These are phyloP conservation scores for Asterophora lycoperdoides DNA, from an alignment of 768 basidiomycete species.

Conservation along the genomic window DNA sequence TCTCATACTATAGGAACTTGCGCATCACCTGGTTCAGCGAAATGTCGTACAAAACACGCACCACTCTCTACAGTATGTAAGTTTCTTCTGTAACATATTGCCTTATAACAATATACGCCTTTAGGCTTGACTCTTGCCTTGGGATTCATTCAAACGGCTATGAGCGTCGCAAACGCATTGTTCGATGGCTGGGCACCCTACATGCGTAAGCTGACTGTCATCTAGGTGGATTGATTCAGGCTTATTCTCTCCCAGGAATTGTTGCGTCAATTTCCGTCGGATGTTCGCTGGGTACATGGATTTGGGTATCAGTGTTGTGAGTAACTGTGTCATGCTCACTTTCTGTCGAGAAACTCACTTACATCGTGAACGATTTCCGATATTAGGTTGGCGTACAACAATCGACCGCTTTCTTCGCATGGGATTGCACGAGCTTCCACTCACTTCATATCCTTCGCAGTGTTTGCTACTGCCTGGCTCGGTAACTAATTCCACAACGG, in stretches of 20 bases:
- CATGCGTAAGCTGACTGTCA: not conserved
- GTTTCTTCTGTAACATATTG: too few relatives aligned
- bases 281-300: constrained; percentile 1
- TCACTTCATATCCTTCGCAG: constrained; percentile 14
- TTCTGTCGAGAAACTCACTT: not conserved
- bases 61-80: too few relatives aligned
- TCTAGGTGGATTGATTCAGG: not conserved
- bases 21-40: too few relatives aligned
- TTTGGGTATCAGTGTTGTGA: constrained; percentile 7
- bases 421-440: constrained; percentile 9
- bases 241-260: not conserved
- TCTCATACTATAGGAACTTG: too few relatives aligned
- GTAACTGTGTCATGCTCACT: not conserved
- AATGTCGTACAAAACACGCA: too few relatives aligned
- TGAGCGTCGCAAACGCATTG: not conserved
- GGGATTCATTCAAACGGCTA: constrained; percentile 1
- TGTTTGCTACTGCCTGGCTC: constrained; percentile 11
- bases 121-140: constrained; percentile 7
- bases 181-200: not conserved
- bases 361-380: too few relatives aligned
- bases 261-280: not conserved
- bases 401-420: constrained; percentile 17
- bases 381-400: constrained; percentile 15
- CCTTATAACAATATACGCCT: not conserved
- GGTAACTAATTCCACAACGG: constrained; percentile 2